Evolutionary conservation across 2,329 filamentous ascomycete species (phyloP).

Genomic region (Paracoccidioides brasiliensis): DNA sequence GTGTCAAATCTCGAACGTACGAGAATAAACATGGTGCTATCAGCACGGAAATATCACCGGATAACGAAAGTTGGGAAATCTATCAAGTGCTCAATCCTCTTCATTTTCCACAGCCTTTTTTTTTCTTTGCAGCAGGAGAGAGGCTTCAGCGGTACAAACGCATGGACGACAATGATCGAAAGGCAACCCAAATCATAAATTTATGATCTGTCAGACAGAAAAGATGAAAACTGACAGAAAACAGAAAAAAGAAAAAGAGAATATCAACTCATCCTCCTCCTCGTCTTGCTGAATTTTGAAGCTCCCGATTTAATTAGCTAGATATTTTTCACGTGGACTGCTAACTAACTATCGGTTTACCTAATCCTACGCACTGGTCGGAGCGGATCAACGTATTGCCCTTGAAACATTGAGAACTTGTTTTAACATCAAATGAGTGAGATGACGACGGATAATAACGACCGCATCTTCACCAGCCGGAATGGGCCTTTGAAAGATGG

Average conservation of each 20-base stretch:
- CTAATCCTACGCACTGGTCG: not conserved
- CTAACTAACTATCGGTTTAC: not conserved
- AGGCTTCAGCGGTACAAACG: not conserved
- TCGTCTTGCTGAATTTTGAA: not conserved
- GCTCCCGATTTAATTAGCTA: too few species aligned
- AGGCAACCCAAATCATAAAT: not conserved
- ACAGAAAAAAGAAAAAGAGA: too few species aligned
- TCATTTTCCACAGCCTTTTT: not conserved
- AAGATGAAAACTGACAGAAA: not conserved
- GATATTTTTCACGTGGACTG: not conserved
- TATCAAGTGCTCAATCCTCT: not conserved
- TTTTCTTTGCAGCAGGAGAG: not conserved
- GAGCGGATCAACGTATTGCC: not conserved
- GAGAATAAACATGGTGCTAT: conserved; percentile 36
- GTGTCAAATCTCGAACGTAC: conserved; percentile 22
- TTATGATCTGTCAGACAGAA: not conserved
- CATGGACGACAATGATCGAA: not conserved
- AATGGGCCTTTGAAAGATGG: not conserved
- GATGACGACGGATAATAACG: not conserved
- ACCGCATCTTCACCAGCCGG: not conserved
- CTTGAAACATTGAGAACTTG: not conserved
- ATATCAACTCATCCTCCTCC: too few species aligned
- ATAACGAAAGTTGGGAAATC: conserved; percentile 1
- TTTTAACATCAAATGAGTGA: not conserved
- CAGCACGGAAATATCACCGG: conserved; percentile 2